Evolutionary conservation across 129 eudicot genomes (phyloP), one percentile per base, ranked within the genome.

Genomic region (Chrysanthemum lavandulifolium): DNA sequence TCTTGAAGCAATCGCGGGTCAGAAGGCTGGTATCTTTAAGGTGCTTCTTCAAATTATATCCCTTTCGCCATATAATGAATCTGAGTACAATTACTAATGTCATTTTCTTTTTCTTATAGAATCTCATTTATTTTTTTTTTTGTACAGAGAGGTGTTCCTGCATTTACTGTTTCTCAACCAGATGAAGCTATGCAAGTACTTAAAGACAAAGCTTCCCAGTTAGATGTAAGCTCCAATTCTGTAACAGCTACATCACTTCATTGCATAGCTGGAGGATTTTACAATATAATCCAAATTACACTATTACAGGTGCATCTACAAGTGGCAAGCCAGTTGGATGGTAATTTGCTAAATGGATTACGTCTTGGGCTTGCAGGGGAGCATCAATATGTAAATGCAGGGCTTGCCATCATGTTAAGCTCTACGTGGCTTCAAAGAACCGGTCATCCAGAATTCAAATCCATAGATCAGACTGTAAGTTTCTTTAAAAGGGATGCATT

Each of bases 1-100:
- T 65, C 92, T 93, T 53, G 92, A 83, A 76, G 90, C 83, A 79
- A 93, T 93, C 77, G 98, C 97, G 31, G 95, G 96, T 50, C 90
- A 89, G 81, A 93, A 93, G 79, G 96, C 98, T 58, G 98, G 98
- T 62, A 93, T 93, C 72, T 87, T 93, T 68, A 93, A 93, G 96
- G 98, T 93, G 68, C 71, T 65, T 61, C 31, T 31, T 14, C 10
- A 23, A 55, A 23, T 72, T 65, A 31, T 5, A 1, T 54, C 63
- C 49, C 47, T 11, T 57, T 65, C 68, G 1, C 51, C 21, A 29
- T 21, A 3, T 45, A 25, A 12, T 71, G 21, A n/a, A 29, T 68
- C 51, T 12, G 19, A 19, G 49, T 71, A n/a, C 50, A 29, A 57
- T n/a, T 65, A 19, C 52, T 33, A 36, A 57, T 8, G 36, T 14